Evolutionary conservation across 1,139 yeast genomes (phyloP), one percentile per base, ranked within the genome.

Genomic region (Diutina rugosa): DNA sequence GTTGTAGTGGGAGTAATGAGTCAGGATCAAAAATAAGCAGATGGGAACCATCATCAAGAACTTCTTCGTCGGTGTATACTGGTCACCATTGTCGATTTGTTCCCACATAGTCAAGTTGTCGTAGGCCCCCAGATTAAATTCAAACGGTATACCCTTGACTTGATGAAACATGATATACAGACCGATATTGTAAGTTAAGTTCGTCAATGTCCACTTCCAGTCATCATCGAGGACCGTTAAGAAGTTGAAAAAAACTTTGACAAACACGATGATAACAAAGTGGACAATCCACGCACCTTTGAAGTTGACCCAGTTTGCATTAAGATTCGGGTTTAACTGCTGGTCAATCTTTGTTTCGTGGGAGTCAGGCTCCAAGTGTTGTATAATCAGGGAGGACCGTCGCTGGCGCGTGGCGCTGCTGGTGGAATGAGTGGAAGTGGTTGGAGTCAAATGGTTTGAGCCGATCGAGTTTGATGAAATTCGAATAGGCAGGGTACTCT

Each of bases 91-190:
- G 70, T 93, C 97, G 61, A 93, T 86, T 71, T 93, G 99, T 71
- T 93, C 99, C 99, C 99, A 93, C 97, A 93, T 89, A 35, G 97
- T 93, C 64, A 93, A 78, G 66, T 90, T 86, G 69, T 93, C 99
- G 70, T 87, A 93, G 0, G 98, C 98, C 51, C 99, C 99, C 47
- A 90, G 86, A 68, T 91, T 93, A 73, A 91, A 90, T 63, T 93
- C 99, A 69, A 93, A 93, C 1, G 99, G 99, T 2, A 96, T 90
- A 44, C 99, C 99, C 66, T 91, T 93, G 56, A 93, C 90, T 68
- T 89, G 87, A 70, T 93, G 99, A 69, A 93, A 93, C 98, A 93
- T 93, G 62, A 93, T 82, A 67, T 90, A 91, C 2, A 95, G 86
- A 3, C 98, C 98, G 61, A 88, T 81, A 59, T 88, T 93, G 68